phyloP scores from a whole-genome alignment of 176 grass and related monocot species.

The Puya raimondii region DNA sequence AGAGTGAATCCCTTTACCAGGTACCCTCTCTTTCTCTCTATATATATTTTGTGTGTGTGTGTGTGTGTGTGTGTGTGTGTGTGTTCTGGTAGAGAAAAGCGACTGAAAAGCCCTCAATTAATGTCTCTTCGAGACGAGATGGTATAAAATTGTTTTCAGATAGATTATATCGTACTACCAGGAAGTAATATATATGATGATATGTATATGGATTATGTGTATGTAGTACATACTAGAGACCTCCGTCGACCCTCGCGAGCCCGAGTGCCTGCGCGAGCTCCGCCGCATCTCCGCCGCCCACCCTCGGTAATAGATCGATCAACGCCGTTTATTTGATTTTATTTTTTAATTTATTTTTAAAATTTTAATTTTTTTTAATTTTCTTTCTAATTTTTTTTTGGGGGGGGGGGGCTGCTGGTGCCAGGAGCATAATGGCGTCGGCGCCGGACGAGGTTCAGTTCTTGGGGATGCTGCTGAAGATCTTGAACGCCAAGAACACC shows the following conservation, averaged over 20 bases:
- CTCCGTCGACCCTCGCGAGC: conserved; percentile 58
- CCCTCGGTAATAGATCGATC: conserved; percentile 16
- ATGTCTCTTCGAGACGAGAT: neutral
- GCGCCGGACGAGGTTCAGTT: conserved; percentile 45
- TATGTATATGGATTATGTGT: neutral
- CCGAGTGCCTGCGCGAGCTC: conserved; percentile 59
- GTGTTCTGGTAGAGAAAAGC: neutral
- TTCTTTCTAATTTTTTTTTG: neutral
- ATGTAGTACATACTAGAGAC: conserved; percentile 60
- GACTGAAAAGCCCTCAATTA: neutral
- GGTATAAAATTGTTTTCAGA: too few species aligned
- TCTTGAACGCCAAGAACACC: conserved; percentile 57
- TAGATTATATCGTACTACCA: too few species aligned
- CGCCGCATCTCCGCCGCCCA: conserved; percentile 41
- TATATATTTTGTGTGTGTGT: too few species aligned
- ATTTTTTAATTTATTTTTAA: neutral
- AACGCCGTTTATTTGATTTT: neutral
- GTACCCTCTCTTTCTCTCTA: conserved; percentile 13
- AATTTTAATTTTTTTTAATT: neutral
- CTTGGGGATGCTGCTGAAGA: conserved; percentile 55
- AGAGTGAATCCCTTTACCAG: conserved; percentile 41
- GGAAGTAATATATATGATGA: neutral
- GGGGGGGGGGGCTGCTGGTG: neutral
- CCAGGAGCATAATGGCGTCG: conserved; percentile 36
- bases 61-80: too few species aligned